Evolutionary conservation across 2,329 filamentous ascomycete genomes (phyloP).

Genomic region (Cladosporium sp.): DNA sequence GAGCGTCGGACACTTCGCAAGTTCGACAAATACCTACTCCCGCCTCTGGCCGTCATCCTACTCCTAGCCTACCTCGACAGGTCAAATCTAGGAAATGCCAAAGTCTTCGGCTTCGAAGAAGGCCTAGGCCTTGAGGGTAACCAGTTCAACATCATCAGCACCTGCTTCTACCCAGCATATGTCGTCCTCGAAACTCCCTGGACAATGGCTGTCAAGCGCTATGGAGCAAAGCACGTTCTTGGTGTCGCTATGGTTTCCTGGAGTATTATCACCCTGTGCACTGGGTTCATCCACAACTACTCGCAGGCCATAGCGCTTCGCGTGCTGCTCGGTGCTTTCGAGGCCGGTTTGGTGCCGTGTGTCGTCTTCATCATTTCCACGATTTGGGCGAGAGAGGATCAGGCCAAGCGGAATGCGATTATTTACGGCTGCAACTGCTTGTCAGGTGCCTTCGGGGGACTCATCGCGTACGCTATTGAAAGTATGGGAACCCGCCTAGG

Average conservation of each 20-base stretch:
- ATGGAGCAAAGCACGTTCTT: constrained; percentile 27
- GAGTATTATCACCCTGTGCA: constrained; percentile 32
- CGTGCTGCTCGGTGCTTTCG: constrained; percentile 31
- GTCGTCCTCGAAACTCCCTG: constrained; percentile 25
- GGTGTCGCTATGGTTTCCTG: constrained; percentile 28
- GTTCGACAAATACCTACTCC: constrained; percentile 23
- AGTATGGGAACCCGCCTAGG: constrained; percentile 31
- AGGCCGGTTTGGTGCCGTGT: constrained; percentile 33
- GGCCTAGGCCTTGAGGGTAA: constrained; percentile 23
- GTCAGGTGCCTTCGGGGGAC: constrained; percentile 31
- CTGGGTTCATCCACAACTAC: constrained; percentile 36
- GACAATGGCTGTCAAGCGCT: constrained; percentile 30
- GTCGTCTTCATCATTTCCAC: constrained; percentile 34
- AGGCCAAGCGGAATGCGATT: constrained; percentile 33
- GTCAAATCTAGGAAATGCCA: constrained; percentile 25
- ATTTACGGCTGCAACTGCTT: constrained; percentile 29
- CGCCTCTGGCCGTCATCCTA: constrained; percentile 23
- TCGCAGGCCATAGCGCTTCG: constrained; percentile 32
- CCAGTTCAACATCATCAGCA: constrained; percentile 27
- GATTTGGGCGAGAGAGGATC: constrained; percentile 30
- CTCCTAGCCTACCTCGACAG: constrained; percentile 25
- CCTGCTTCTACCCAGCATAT: constrained; percentile 26
- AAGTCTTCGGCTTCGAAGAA: constrained; percentile 25
- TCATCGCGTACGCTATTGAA: constrained; percentile 32
- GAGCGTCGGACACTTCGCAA: constrained; percentile 22